A percentile compares a stretch with the other conserved stretches of the same genome.
These are phyloP conservation scores for Amanita rubescens DNA, from an alignment of 768 basidiomycete species.

Conservation along the genomic window DNA sequence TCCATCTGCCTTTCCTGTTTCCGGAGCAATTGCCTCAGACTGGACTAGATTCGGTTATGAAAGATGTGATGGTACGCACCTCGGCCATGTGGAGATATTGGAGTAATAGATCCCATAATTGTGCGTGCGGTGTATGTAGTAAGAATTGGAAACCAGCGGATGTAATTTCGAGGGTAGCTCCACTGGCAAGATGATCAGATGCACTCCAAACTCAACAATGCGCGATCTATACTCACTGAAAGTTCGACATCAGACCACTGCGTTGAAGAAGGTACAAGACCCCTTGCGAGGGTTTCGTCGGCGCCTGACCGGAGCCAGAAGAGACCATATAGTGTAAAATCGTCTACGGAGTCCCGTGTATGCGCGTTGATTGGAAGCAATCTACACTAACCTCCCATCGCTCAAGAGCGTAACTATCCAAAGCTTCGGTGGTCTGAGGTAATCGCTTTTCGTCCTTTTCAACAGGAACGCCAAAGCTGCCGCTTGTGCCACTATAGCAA, in stretches of 20 bases:
- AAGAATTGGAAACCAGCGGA: conserved; percentile 96
- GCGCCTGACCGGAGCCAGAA: conserved; percentile 71
- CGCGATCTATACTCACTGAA: conserved; percentile 37
- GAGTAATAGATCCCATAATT: conserved; percentile 90
- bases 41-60: conserved; percentile 11
- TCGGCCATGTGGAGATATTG: conserved; percentile 85
- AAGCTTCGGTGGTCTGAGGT: conserved; percentile 43
- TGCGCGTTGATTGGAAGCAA: background rate
- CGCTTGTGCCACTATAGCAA: conserved; percentile 51
- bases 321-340: conserved; percentile 99
- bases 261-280: conserved; percentile 78
- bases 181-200: conserved; percentile 26
- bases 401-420: conserved; percentile 80
- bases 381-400: conserved; percentile 73
- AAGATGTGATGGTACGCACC: conserved; percentile 33
- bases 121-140: conserved; percentile 87
- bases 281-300: conserved; percentile 70
- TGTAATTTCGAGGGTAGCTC: conserved; percentile 70
- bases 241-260: conserved; percentile 78
- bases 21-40: conserved; percentile 11
- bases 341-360: conserved; percentile 43
- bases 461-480: conserved; percentile 80
- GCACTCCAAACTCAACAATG: conserved; percentile 10
- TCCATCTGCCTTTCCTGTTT: conserved; percentile 81
- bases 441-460: conserved; percentile 55